These are phyloP conservation scores for Fusarium goolgardi DNA, from an alignment of 2,329 filamentous ascomycete genomes.

Conservation along the genomic window DNA sequence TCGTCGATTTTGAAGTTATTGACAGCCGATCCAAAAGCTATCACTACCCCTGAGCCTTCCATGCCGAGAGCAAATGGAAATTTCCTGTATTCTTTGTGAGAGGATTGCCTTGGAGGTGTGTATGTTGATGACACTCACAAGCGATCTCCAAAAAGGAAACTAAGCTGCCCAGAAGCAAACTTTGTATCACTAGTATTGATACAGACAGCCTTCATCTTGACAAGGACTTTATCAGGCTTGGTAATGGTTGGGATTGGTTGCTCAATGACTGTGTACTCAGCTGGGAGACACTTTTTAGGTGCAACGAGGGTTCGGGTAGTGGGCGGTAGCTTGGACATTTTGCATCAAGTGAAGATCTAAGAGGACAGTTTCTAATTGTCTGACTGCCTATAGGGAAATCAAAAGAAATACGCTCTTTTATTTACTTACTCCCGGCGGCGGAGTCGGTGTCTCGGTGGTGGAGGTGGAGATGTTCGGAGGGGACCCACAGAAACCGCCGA, in stretches of 20 bases:
- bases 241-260: conserved; percentile 59
- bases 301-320: conserved; percentile 60
- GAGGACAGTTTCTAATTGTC: no score
- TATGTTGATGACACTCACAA: conserved; percentile 44
- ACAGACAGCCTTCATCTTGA: conserved; percentile 54
- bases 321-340: conserved; percentile 50
- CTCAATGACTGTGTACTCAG: conserved; percentile 54
- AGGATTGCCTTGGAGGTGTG: not conserved
- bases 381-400: fast-evolving
- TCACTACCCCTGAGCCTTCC: conserved; percentile 52
- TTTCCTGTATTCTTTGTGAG: conserved; percentile 8
- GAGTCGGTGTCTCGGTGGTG: conserved; percentile 38
- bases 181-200: conserved; percentile 54
- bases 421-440: conserved; percentile 23
- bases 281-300: conserved; percentile 54
- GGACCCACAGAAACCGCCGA: conserved; percentile 46
- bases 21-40: conserved; percentile 46
- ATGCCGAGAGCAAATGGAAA: conserved; percentile 45
- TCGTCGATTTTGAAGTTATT: conserved; percentile 50
- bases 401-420: conserved; percentile 22
- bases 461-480: conserved; percentile 24
- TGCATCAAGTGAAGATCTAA: not conserved
- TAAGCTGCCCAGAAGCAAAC: conserved; percentile 44
- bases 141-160: conserved; percentile 41
- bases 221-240: conserved; percentile 57